Evolutionary conservation across 1,139 yeast genomes (phyloP).

Genomic region (Yamadazyma atmosphaerica): DNA sequence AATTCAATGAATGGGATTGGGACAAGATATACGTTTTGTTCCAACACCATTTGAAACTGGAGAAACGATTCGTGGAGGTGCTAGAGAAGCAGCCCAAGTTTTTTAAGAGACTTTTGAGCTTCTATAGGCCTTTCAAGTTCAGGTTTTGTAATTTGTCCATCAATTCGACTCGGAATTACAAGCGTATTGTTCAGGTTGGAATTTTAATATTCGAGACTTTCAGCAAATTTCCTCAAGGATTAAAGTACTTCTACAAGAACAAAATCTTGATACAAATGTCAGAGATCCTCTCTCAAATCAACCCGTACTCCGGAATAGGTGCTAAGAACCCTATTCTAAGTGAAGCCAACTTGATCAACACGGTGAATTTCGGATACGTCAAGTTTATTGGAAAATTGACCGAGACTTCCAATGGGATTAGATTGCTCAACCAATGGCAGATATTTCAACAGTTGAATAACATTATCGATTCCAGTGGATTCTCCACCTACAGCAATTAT

Average conservation of each 20-base stretch:
- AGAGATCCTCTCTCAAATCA: slow-evolving; percentile 83
- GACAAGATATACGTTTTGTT: slow-evolving; percentile 48
- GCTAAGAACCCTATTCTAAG: slow-evolving; percentile 77
- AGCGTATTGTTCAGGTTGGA: slow-evolving; percentile 68
- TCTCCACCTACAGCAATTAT: slow-evolving; percentile 45
- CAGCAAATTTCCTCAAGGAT: slow-evolving; percentile 64
- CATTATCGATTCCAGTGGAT: slow-evolving; percentile 51
- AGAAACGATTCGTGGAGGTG: slow-evolving; percentile 74
- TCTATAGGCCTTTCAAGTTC: slow-evolving; percentile 88
- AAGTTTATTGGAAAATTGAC: slow-evolving; percentile 75
- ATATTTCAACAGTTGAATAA: slow-evolving; percentile 79
- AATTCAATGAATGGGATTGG: slow-evolving; percentile 90
- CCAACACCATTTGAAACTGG: slow-evolving; percentile 76
- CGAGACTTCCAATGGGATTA: slow-evolving; percentile 58
- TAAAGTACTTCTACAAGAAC: slow-evolving; percentile 64
- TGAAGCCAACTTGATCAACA: slow-evolving; percentile 54
- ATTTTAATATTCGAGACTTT: slow-evolving; percentile 68
- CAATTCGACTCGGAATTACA: slow-evolving; percentile 38
- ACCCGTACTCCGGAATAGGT: slow-evolving; percentile 73
- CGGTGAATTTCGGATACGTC: slow-evolving; percentile 77
- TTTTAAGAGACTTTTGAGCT: slow-evolving; percentile 78
- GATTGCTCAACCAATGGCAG: slow-evolving; percentile 77
- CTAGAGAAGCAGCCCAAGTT: slow-evolving; percentile 76
- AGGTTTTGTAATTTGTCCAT: slow-evolving; percentile 61
- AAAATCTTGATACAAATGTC: slow-evolving; percentile 85